Evolutionary conservation across 2,329 filamentous ascomycete species (phyloP).

Genomic region (Cryphonectria naterciae): DNA sequence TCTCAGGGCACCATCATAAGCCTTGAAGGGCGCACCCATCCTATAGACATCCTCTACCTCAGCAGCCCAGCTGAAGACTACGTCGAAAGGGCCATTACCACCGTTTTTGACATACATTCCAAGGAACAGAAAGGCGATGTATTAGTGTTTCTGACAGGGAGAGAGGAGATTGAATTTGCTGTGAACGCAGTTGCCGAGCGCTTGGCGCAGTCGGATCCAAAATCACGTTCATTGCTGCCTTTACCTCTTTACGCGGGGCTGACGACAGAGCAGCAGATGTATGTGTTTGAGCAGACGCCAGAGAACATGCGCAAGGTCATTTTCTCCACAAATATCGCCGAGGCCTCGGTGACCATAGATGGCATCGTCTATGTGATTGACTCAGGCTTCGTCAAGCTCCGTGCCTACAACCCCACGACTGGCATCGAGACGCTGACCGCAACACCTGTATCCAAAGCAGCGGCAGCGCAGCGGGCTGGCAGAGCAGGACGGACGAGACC

Average conservation of each 20-base stretch:
- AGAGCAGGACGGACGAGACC: constrained; percentile 86
- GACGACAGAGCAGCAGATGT: constrained; percentile 90
- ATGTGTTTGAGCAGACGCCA: constrained; percentile 84
- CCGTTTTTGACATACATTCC: constrained; percentile 84
- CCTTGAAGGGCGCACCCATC: constrained; percentile 84
- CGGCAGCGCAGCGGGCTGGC: constrained; percentile 88
- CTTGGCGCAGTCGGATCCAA: constrained; percentile 63
- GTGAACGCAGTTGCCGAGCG: constrained; percentile 80
- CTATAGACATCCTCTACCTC: constrained; percentile 84
- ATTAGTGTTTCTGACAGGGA: constrained; percentile 86
- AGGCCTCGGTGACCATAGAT: constrained; percentile 93
- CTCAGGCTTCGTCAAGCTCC: constrained; percentile 86
- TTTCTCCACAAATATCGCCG: constrained; percentile 92
- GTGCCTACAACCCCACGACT: constrained; percentile 80
- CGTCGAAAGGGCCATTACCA: constrained; percentile 78
- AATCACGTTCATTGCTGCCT: constrained; percentile 64
- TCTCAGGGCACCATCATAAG: constrained; percentile 69
- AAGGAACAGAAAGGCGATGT: constrained; percentile 84
- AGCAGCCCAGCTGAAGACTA: constrained; percentile 83
- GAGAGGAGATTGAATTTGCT: constrained; percentile 86
- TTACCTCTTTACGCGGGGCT: constrained; percentile 89
- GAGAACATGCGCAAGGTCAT: constrained; percentile 88
- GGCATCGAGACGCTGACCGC: constrained; percentile 87
- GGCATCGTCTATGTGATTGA: constrained; percentile 92
- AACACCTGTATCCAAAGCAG: constrained; percentile 84